phyloP scores from a whole-genome alignment of 257 asterid genomes.

The Haberlea rhodopensis region DNA sequence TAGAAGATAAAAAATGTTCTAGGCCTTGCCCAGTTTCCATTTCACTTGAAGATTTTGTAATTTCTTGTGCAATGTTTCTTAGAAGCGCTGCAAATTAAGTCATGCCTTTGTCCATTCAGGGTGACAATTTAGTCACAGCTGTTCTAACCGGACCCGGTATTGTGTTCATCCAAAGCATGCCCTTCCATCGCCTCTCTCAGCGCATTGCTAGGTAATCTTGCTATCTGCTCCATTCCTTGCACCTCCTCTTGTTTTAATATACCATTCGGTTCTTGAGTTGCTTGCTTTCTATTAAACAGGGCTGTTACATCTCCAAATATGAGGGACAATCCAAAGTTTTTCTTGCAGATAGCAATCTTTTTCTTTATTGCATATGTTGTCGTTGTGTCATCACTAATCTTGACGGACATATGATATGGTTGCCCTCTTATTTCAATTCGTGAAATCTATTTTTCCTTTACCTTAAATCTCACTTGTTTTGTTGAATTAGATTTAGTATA shows the following conservation, averaged over 20 bases:
- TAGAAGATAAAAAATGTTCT: neutral
- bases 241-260: neutral
- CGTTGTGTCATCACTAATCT: conserved; percentile 78
- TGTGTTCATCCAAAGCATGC: conserved; percentile 96
- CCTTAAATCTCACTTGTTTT: too few relatives aligned
- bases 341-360: conserved; percentile 90
- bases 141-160: conserved; percentile 96
- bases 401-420: conserved; percentile 66
- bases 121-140: conserved; percentile 85
- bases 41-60: conserved; percentile 5
- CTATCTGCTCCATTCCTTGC: conserved; percentile 9
- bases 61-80: neutral
- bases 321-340: conserved; percentile 97
- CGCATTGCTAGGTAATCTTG: conserved; percentile 85
- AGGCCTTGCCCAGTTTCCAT: neutral
- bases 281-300: conserved; percentile 46
- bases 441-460: neutral
- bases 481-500: neutral
- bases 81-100: neutral
- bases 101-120: conserved; percentile 43
- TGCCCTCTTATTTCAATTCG: neutral
- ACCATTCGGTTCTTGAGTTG: neutral
- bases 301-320: conserved; percentile 92
- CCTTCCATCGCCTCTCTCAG: conserved; percentile 93
- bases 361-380: conserved; percentile 89